Conservation (phyloP, 768 basidiomycete genomes). For the Epithele typhae region DNA sequence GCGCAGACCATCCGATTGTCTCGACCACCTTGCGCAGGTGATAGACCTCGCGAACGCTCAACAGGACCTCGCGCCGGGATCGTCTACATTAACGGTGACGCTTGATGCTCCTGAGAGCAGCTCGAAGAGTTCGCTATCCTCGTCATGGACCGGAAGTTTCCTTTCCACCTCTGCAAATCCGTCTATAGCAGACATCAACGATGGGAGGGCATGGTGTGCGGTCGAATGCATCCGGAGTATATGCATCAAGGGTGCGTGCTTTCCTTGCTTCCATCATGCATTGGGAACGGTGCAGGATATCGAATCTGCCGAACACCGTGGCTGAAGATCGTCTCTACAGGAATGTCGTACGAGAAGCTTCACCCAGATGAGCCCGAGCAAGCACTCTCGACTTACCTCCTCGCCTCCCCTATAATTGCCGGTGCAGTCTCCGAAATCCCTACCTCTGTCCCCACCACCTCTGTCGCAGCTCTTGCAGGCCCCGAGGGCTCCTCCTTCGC, state of each 20-base stretch:
- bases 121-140: conserved; percentile 34
- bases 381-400: conserved; percentile 55
- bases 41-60: conserved; percentile 51
- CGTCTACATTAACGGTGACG: conserved; percentile 33
- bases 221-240: conserved; percentile 71
- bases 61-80: conserved; percentile 43
- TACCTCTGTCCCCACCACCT: conserved; percentile 22
- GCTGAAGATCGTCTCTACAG: conserved; percentile 32
- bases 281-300: neutral
- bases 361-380: conserved; percentile 40
- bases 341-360: conserved; percentile 71
- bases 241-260: conserved; percentile 34
- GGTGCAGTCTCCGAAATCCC: conserved; percentile 44
- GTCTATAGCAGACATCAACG: conserved; percentile 50
- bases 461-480: conserved; percentile 19
- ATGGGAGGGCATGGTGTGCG: conserved; percentile 70
- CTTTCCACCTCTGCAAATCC: conserved; percentile 37
- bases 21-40: conserved; percentile 53
- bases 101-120: conserved; percentile 33
- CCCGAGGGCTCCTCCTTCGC: conserved; percentile 50
- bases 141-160: conserved; percentile 49
- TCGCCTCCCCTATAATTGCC: conserved; percentile 51
- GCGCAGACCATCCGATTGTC: conserved; percentile 58
- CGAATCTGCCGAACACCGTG: neutral
- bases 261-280: neutral